phyloP scores from a whole-genome alignment of 495 filamentous ascomycete genomes.

The Echria macrotheca region DNA sequence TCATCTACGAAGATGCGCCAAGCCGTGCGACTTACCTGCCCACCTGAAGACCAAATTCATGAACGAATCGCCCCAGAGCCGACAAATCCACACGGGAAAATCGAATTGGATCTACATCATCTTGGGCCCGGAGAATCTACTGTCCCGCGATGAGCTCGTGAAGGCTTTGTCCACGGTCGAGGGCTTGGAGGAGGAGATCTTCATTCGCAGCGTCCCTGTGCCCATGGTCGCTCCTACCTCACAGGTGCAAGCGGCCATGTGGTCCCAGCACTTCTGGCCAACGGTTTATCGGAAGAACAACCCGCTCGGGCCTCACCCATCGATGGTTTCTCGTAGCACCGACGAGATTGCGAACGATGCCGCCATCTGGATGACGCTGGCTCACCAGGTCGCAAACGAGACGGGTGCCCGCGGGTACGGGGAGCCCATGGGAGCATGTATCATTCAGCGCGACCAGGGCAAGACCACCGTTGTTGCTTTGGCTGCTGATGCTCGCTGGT shows the following conservation, averaged over 20 bases:
- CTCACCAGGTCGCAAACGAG: constrained; percentile 56
- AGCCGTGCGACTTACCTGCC: constrained; percentile 60
- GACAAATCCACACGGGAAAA: constrained; percentile 41
- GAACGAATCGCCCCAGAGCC: constrained; percentile 38
- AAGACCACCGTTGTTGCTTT: constrained; percentile 56
- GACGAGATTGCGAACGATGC: constrained; percentile 54
- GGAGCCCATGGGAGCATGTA: constrained; percentile 70
- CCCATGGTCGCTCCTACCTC: constrained; percentile 74
- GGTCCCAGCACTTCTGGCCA: constrained; percentile 80
- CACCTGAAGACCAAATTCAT: constrained; percentile 42
- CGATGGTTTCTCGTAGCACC: constrained; percentile 48
- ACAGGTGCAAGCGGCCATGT: constrained; percentile 64
- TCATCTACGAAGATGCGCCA: constrained; percentile 80
- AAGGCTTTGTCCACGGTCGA: constrained; percentile 28
- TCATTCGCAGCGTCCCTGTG: constrained; percentile 51
- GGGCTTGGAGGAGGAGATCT: constrained; percentile 42
- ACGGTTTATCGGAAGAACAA: constrained; percentile 79
- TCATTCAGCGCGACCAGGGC: constrained; percentile 56
- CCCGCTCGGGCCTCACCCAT: constrained; percentile 67
- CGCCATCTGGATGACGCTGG: constrained; percentile 62
- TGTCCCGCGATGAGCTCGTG: constrained; percentile 36
- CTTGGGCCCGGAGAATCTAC: constrained; percentile 35
- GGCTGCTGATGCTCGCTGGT: constrained; percentile 73
- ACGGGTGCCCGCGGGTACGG: constrained; percentile 53
- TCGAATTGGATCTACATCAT: constrained; percentile 47